Evolutionary conservation across 805 yeast genomes (phyloP), one percentile per base, ranked within the genome.

Genomic region (Pichia californica): DNA sequence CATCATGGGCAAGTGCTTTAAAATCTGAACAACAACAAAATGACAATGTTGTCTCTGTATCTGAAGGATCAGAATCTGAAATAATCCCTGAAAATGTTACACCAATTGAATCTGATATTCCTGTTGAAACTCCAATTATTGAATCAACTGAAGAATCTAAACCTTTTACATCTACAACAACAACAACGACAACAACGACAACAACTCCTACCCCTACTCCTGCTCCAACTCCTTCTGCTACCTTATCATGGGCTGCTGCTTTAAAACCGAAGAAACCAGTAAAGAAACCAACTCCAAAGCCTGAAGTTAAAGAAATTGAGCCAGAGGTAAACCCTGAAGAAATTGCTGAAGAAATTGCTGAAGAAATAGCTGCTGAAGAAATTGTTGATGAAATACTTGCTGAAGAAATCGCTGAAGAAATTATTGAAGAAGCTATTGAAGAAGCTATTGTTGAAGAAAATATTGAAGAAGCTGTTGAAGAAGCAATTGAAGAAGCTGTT

Each of bases 391-490:
- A 37, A 19, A 35, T 26, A n/a, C 47, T 50, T 20, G 45, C 39
- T 31, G 36, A 33, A 7, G 30, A 21, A 28, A 36, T 14, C 16
- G 29, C 27, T 14, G 19, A 33, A 29, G 20, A 30, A 14, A 49
- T 38, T 34, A 33, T 8, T 5, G 43, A 36, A 36, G 48, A 41
- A 23, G 26, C 43, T 20, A 32, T 15, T 11, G 37, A 30, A 45
- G 56, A 62, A 23, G 50, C 49, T 16, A 47, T n/a, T n/a, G n/a
- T n/a, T n/a, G n/a, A n/a, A n/a, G 15, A 26, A 32, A 29, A 39
- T 33, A 35, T 47, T 26, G 46, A 60, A 18, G 56, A 63, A 36
- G 64, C 66, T 62, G 72, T 75, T 53, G 69, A 67, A 45, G 56
- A 62, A 23, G 50, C 49, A 16, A 47, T 46, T 13, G 50, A 50